Evolutionary conservation across 2,329 filamentous ascomycete species (phyloP), one percentile per base, ranked within the genome.

Genomic region (Alternaria incomplexa): DNA sequence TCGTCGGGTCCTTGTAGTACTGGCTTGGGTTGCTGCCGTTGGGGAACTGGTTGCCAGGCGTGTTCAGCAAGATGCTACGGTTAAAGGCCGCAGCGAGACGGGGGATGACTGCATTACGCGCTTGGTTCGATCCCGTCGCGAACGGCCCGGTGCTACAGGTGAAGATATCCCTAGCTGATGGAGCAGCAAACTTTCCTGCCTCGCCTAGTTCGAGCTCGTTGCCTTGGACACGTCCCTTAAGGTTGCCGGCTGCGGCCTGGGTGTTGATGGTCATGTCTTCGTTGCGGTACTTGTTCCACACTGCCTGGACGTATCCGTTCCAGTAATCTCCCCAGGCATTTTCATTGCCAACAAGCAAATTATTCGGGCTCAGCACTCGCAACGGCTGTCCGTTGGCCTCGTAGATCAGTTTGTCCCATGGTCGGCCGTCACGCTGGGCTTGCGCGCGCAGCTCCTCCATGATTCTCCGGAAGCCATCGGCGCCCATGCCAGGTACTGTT

Each of bases 1-100:
- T 85, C 2, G 70, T 74, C 11, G 63, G 53, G 5, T 81, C 72
- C 46, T 70, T 70, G 61, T 81, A 81, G 56, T 81, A 81, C 30
- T 69, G 59, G 6, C 59, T 58, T 9, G 74, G 71, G 22, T 65
- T 65, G n/a, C 71, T 73, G 25, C 74, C 76, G 58, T 77, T 81
- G 64, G 56, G 83, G 76, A 72, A 83, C 73, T 65, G 72, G 12
- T 81, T 78, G 11, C 65, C 63, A 0, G 66, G 64, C 9, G 78
- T 68, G 44, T 72, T 77, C 6, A 96, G 73, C 63, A 96, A 79
- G 11, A 90, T 94, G 32, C 87, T 89, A 22, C 92, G 86, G 79
- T 94, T 93, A 72, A 95, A 87, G 1, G 90, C 91, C 1, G 92
- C 92, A 0, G 90, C 87, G 13, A 96, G 81, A n/a, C 92, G 85